Percentiles rank a stretch among this genome's conserved stretches.
These are phyloP conservation scores for Leucocoprinus sp. DNA, from an alignment of 768 basidiomycete species.

Conservation along the genomic window DNA sequence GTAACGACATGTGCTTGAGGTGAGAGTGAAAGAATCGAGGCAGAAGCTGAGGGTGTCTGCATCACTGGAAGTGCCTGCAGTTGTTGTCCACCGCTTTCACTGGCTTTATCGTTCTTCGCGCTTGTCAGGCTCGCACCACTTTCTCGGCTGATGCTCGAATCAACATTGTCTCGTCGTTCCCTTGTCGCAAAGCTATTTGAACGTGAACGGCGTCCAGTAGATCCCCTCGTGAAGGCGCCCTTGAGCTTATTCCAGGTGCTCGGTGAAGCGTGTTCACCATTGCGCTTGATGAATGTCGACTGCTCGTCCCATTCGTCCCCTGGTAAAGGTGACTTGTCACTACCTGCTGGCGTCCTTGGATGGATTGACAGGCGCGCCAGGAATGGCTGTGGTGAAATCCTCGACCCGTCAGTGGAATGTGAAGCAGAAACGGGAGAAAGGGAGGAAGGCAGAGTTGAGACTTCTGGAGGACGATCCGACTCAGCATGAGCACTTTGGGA, in stretches of 20 bases:
- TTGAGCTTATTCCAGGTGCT: constrained; percentile 71
- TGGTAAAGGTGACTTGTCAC: constrained; percentile 48
- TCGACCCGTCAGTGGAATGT: constrained; percentile 32
- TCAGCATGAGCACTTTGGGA: constrained; percentile 58
- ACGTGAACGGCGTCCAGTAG: constrained; percentile 69
- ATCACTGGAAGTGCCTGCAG: constrained; percentile 39
- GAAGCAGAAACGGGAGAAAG: constrained; percentile 14
- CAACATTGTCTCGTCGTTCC: constrained; percentile 59
- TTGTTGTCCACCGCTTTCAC: constrained; percentile 16
- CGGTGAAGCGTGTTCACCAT: constrained; percentile 43
- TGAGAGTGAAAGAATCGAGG: constrained; percentile 58
- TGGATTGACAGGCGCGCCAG: constrained; percentile 56
- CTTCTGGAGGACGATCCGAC: constrained; percentile 51
- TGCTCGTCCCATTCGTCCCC: constrained; percentile 46
- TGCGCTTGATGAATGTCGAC: constrained; percentile 43
- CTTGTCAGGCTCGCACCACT: constrained; percentile 67
- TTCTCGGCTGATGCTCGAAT: constrained; percentile 68
- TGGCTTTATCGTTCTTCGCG: constrained; percentile 48
- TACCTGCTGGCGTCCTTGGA: constrained; percentile 40
- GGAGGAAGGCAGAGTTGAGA: constrained; percentile 42
- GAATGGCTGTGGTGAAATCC: constrained; percentile 43
- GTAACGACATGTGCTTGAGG: constrained; percentile 37
- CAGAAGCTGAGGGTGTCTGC: constrained; percentile 60
- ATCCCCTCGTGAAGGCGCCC: constrained; percentile 55
- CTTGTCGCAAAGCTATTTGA: constrained; percentile 68